Evolutionary conservation across 1,139 yeast genomes (phyloP), one percentile per base, ranked within the genome.

Genomic region (Hyphopichia fennica): DNA sequence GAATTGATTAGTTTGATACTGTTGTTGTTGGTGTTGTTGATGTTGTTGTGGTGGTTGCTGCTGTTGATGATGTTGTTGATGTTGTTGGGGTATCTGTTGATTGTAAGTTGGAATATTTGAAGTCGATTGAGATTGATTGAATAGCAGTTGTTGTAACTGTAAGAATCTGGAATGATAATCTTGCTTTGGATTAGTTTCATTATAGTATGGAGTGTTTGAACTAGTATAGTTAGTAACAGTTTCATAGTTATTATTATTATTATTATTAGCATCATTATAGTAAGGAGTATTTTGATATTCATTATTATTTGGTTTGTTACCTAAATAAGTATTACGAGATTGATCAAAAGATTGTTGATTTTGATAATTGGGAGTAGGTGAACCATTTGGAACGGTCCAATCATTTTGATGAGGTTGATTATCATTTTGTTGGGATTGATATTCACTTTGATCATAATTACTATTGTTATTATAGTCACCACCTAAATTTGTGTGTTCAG

Each of bases 121-220:
- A 9, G 37, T 6, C 16, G 37, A 27, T n/a, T 18, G 19, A 5
- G 25, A 19, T 19, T 31, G 29, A 35, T n/a, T 14, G 10, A 25
- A 14, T 19, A 34, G 16, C 16, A 13, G 28, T 17, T 35, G 37
- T 11, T 35, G 37, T 6, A 35, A 28, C 16, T 35, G 30, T 16
- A 35, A 14, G 28, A 35, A 25, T 22, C 29, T 23, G 4, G 37
- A 15, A 23, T 35, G 37, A 11, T 35, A 35, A 15, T 17, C 29
- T 14, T 23, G 37, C n/a, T 25, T 25, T 25, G 22, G 18, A 16
- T 31, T 13, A 16, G 11, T 3, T 16, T 31, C 22, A 25, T 25
- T 25, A 11, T 9, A 3, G 11, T 25, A 25, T 25, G 8, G 28
- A 11, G 9, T 7, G 11, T 10, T 25, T 31, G 20, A 11, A 17